Percentiles rank a stretch among this genome's conserved stretches.
Conservation (phyloP, 768 basidiomycete genomes). For the Asterophora lycoperdoides region DNA sequence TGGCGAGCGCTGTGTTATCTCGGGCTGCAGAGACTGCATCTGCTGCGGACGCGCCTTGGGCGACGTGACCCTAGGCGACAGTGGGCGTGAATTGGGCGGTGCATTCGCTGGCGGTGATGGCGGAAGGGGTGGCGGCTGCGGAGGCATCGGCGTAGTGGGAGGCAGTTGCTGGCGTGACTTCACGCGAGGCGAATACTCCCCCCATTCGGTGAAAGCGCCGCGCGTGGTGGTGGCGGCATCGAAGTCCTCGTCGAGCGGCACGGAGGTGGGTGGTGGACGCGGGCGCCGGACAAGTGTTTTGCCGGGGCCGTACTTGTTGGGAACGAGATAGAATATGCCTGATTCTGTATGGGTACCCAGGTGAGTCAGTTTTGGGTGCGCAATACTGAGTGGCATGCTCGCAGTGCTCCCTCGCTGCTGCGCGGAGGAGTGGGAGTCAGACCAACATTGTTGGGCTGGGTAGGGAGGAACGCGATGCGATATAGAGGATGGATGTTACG, state of each 20-base stretch:
- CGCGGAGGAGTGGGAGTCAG: too few species aligned
- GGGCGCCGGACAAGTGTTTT: constrained; percentile 35
- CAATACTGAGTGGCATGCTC: not conserved
- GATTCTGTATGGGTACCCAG: constrained; percentile 22
- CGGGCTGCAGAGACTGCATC: too few species aligned
- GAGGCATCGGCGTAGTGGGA: not conserved
- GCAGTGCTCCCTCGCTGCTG: not conserved
- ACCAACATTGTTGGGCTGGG: too few species aligned
- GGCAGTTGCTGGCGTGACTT: not conserved
- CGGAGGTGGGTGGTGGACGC: constrained; percentile 34
- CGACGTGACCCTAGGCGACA: not conserved
- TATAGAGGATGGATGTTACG: not conserved
- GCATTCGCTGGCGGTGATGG: not conserved
- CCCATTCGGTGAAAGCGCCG: constrained; percentile 21
- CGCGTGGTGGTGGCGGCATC: constrained; percentile 32
- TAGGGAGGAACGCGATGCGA: not conserved
- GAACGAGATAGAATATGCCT: constrained; percentile 35
- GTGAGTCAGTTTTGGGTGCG: too few species aligned
- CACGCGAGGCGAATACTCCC: constrained; percentile 9
- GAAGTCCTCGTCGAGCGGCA: constrained; percentile 37
- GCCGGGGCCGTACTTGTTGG: constrained; percentile 33
- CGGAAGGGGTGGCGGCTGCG: not conserved
- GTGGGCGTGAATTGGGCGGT: not conserved
- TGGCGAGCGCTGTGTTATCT: too few species aligned
- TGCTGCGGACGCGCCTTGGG: not conserved